These are phyloP conservation scores for Starmerella cellae DNA, from an alignment of 805 yeast species.

Conservation along the genomic window DNA sequence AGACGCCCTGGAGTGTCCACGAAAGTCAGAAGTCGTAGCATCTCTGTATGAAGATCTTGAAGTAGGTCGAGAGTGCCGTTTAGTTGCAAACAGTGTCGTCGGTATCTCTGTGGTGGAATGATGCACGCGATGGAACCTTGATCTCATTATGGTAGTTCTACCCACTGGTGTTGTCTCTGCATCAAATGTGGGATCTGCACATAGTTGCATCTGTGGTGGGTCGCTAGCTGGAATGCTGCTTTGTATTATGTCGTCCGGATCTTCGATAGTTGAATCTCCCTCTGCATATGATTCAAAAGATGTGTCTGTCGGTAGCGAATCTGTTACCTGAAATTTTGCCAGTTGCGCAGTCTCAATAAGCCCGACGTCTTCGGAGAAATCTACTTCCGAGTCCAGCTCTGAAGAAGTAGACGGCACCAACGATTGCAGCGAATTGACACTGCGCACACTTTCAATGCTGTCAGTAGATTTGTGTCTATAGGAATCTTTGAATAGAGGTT, in stretches of 20 bases:
- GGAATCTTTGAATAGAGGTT: background rate
- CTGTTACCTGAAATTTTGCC: background rate
- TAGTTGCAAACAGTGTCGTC: background rate
- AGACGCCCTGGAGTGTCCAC: background rate
- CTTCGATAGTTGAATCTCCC: background rate
- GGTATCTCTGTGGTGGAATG: conserved; percentile 3
- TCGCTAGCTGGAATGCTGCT: too few species aligned
- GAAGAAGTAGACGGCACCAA: background rate
- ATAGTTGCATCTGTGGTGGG: too few species aligned
- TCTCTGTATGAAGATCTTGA: background rate
- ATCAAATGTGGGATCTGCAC: background rate
- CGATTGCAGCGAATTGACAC: background rate
- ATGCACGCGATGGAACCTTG: conserved; percentile 1
- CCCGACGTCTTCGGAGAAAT: background rate
- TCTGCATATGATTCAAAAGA: background rate
- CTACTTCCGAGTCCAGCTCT: conserved; percentile 13
- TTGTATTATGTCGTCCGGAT: too few species aligned
- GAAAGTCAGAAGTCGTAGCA: background rate
- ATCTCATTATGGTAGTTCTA: background rate
- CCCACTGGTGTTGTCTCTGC: background rate
- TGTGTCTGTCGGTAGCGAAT: background rate
- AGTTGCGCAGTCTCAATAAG: background rate
- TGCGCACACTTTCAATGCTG: background rate
- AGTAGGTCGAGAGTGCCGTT: background rate
- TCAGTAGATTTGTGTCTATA: background rate